A percentile compares a stretch with the other conserved stretches of the same genome.
Conservation (phyloP, 257 asterid species). For the Petrea volubilis region DNA sequence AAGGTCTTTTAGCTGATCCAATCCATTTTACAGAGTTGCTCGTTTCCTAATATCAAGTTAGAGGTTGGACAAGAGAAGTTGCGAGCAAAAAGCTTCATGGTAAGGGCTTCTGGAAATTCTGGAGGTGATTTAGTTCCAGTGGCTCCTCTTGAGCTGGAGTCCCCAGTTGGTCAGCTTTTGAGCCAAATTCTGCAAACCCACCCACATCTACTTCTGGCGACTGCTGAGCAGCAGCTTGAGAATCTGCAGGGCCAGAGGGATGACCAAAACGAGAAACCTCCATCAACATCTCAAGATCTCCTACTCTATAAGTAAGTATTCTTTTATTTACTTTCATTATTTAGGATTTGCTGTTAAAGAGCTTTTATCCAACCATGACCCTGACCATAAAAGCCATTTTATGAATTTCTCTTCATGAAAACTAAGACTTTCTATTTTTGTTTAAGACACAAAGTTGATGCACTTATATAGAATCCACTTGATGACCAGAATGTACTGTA, state of each 20-base stretch:
- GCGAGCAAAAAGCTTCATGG: constrained; percentile 48
- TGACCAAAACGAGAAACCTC: constrained; percentile 39
- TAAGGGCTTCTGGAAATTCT: constrained; percentile 60
- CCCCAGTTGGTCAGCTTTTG: constrained; percentile 90
- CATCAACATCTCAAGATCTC: constrained; percentile 60
- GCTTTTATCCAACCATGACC: background rate
- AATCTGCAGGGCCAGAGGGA: constrained; percentile 74
- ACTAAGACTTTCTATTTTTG: background rate
- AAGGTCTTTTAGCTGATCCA: constrained; percentile 8
- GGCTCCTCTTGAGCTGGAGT: constrained; percentile 81
- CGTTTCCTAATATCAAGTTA: constrained; percentile 51
- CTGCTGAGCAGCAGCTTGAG: constrained; percentile 94
- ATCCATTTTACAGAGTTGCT: constrained; percentile 44
- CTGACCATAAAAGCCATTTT: background rate
- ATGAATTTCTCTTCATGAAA: background rate
- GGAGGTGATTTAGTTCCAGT: constrained; percentile 55
- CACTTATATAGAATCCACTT: background rate
- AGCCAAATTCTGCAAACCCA: constrained; percentile 63
- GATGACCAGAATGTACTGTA: background rate
- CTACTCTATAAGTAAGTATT: constrained; percentile 71
- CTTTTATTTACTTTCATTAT: background rate
- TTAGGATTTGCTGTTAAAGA: background rate
- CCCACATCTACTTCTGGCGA: constrained; percentile 76
- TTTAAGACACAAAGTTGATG: background rate
- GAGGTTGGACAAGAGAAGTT: constrained; percentile 49